Base-by-base conservation (phyloP, 1,284 basidiomycete genomes). In the Ustanciosporium gigantosporum region DNA sequence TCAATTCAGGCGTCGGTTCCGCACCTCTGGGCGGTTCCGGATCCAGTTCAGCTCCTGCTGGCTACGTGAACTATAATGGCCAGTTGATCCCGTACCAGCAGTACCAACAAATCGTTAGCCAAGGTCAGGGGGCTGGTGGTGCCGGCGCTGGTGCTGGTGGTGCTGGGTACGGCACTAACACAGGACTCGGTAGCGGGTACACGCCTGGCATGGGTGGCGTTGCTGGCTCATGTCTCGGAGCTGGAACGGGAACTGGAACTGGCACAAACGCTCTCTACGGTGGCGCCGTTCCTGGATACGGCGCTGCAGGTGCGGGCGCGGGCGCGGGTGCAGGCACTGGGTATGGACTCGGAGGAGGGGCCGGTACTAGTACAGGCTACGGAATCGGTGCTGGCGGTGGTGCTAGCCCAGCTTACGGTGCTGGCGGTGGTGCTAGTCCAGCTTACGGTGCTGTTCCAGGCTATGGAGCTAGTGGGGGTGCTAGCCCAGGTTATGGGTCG, bases 11-110 rank as follows among this genome's bases (percentile, higher is more conserved):
- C 9, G 32, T 35, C 11, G 27, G 11, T 29, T 29, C 27, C 11
- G n/a, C n/a, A n/a, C n/a, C n/a, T n/a, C n/a, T n/a, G n/a, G n/a
- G n/a, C n/a, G n/a, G n/a, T n/a, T n/a, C n/a, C n/a, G n/a, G n/a
- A n/a, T n/a, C n/a, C n/a, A 40, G 19, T 31, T 14, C 21, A 9
- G 25, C 37, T 21, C 40, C 56, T 16, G 2, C 48, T 21, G 57
- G 57, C 31, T 46, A 46, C 41, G 47, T 60, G 31, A 45, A 36
- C 25, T 60, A 60, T 37, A 29, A 49, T 21, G 57, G 57, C 9
- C 57, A 45, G 22, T 42, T 60, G 11, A 41, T 60, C 31, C 48
- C 57, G 19, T 37, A 51, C 25, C 36, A 36, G 5, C 50, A 60
- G 34, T 60, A 53, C 27, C 34, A 52, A 25, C 49, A 42, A 29